Evolutionary conservation across 2,329 filamentous ascomycete genomes (phyloP).

Genomic region (Phoma sp.): DNA sequence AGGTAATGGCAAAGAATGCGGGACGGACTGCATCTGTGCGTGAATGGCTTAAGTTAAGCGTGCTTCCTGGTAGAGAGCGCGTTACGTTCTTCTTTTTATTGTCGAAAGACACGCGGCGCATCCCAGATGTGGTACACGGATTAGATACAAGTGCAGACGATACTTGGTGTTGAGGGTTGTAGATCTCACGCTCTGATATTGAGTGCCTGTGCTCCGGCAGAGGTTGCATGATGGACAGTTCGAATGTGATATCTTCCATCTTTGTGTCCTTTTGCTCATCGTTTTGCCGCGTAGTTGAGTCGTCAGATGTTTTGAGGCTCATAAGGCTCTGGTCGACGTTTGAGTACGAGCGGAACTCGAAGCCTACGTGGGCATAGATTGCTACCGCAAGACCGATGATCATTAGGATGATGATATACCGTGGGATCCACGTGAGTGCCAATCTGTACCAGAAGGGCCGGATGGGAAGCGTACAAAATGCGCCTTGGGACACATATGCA

Average conservation of each 20-base stretch:
- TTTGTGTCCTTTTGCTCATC: not conserved
- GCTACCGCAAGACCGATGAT: constrained; percentile 70
- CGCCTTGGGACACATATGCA: constrained; percentile 68
- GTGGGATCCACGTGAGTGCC: constrained; percentile 74
- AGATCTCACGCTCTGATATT: constrained; percentile 20
- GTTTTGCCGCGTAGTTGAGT: constrained; percentile 4
- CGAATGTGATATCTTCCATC: constrained; percentile 13
- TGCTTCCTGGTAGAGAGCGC: constrained; percentile 6
- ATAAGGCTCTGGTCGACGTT: constrained; percentile 21
- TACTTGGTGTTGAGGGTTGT: constrained; percentile 12
- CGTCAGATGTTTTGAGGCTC: constrained; percentile 21
- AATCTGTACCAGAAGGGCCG: constrained; percentile 72
- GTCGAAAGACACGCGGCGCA: not conserved
- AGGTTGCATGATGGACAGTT: constrained; percentile 1
- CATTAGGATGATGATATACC: constrained; percentile 70
- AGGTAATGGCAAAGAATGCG: constrained; percentile 15
- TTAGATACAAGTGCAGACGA: constrained; percentile 1
- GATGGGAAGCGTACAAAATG: constrained; percentile 73
- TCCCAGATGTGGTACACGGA: not conserved
- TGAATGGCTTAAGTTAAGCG: not conserved
- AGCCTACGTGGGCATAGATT: constrained; percentile 72
- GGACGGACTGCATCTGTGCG: constrained; percentile 3
- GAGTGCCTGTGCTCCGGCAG: constrained; percentile 16
- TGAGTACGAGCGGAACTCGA: constrained; percentile 47
- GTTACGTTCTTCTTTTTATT: not conserved